Conservation (phyloP, 2,329 filamentous ascomycete species). For the Scolecobasidium constrictum region DNA sequence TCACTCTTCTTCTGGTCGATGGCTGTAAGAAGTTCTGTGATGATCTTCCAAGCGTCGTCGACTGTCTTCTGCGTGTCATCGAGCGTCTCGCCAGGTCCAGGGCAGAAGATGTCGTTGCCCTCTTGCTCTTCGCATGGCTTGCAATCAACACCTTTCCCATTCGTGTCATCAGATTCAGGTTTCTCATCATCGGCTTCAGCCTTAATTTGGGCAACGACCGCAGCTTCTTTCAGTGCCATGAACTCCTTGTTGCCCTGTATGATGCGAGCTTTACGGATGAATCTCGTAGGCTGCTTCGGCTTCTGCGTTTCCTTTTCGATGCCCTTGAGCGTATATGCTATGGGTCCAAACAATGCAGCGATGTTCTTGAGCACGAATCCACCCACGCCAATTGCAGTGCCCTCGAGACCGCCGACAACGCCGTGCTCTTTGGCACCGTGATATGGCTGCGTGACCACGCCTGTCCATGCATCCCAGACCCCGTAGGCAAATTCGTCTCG, state of each 20-base stretch:
- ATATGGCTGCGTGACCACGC: slow-evolving; percentile 49
- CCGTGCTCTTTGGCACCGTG: slow-evolving; percentile 47
- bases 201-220: not conserved
- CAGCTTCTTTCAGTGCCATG: slow-evolving; percentile 1
- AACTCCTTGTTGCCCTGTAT: slow-evolving; percentile 8
- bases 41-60: slow-evolving; percentile 4
- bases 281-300: slow-evolving; percentile 3
- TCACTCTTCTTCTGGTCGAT: not conserved
- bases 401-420: slow-evolving; percentile 39
- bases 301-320: slow-evolving; percentile 49
- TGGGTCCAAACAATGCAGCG: slow-evolving; percentile 47
- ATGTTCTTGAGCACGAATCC: slow-evolving; percentile 56
- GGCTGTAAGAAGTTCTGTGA: slow-evolving; percentile 4
- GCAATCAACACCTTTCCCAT: not conserved
- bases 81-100: slow-evolving; percentile 1
- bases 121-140: not conserved
- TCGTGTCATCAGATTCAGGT: not conserved
- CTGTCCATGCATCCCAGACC: slow-evolving; percentile 69
- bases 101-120: not conserved
- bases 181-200: not conserved
- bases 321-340: slow-evolving; percentile 55
- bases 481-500: slow-evolving; percentile 69
- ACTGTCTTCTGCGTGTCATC: slow-evolving; percentile 5
- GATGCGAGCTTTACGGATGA: slow-evolving; percentile 8
- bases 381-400: slow-evolving; percentile 50